These are phyloP conservation scores for Orbilia ellipsospora DNA, from an alignment of 2,329 filamentous ascomycete species.

Conservation along the genomic window DNA sequence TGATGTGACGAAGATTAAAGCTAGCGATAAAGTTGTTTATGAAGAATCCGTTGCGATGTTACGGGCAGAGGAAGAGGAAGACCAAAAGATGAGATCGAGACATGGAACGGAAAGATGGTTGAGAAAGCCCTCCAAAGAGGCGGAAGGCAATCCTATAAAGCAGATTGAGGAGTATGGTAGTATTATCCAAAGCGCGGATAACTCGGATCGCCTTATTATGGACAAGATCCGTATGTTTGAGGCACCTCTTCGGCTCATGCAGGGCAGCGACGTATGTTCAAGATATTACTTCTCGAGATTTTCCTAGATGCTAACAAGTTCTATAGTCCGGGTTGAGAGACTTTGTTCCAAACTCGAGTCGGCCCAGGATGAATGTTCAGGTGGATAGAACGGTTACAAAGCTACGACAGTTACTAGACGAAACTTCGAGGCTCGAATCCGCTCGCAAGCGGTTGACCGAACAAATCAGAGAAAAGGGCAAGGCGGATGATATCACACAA, in stretches of 20 bases:
- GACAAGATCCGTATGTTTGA: constrained; percentile 83
- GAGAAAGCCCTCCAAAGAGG: constrained; percentile 75
- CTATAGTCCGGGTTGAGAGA: constrained; percentile 55
- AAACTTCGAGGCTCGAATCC: constrained; percentile 84
- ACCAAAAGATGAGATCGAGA: constrained; percentile 77
- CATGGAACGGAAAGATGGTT: constrained; percentile 90
- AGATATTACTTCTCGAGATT: background rate
- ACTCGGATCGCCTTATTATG: constrained; percentile 76
- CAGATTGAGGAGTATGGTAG: constrained; percentile 83
- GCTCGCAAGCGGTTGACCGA: constrained; percentile 83
- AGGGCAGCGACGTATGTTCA: constrained; percentile 43
- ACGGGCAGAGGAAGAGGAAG: constrained; percentile 82
- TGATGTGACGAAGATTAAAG: constrained; percentile 89
- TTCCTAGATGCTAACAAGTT: background rate
- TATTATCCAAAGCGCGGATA: constrained; percentile 80
- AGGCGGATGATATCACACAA: constrained; percentile 86
- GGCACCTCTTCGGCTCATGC: constrained; percentile 76
- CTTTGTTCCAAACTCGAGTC: constrained; percentile 81
- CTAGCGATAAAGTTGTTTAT: constrained; percentile 80
- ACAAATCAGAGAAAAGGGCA: constrained; percentile 79
- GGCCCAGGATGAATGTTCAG: constrained; percentile 80
- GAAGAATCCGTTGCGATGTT: constrained; percentile 84
- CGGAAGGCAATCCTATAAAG: constrained; percentile 77
- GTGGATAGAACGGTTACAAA: constrained; percentile 82
- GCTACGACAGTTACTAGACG: constrained; percentile 83